These are phyloP conservation scores for Cutaneotrichosporon dermatis DNA, from an alignment of 1,284 basidiomycete genomes.

Conservation along the genomic window DNA sequence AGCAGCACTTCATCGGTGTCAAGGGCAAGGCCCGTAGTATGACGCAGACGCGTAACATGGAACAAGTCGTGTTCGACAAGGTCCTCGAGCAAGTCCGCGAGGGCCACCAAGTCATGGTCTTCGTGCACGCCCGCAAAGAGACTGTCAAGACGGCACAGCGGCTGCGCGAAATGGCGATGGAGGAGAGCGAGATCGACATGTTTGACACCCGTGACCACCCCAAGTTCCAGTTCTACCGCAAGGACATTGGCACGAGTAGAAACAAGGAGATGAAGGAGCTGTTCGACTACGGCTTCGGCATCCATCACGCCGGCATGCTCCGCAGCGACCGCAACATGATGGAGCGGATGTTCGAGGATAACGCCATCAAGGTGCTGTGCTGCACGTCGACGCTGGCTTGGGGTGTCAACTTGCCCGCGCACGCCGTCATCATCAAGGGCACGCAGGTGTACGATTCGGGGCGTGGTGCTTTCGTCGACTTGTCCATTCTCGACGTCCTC, in stretches of 20 bases:
- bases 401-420: slow-evolving; percentile 99
- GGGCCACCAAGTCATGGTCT: slow-evolving; percentile 99
- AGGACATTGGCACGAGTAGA: slow-evolving; percentile 67
- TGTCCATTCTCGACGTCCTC: slow-evolving; percentile 91
- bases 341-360: slow-evolving; percentile 89
- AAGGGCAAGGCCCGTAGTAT: slow-evolving; percentile 80
- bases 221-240: slow-evolving; percentile 68
- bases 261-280: slow-evolving; percentile 98
- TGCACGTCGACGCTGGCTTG: slow-evolving; percentile 98
- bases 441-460: slow-evolving; percentile 92
- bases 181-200: slow-evolving; percentile 68
- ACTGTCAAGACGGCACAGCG: slow-evolving; percentile 88
- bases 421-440: slow-evolving; percentile 97
- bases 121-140: slow-evolving; percentile 97
- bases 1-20: slow-evolving; percentile 96
- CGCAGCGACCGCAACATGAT: slow-evolving; percentile 90
- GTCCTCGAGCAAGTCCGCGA: slow-evolving; percentile 65
- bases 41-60: slow-evolving; percentile 78
- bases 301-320: slow-evolving; percentile 99
- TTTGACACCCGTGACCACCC: slow-evolving; percentile 78
- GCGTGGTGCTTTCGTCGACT: slow-evolving; percentile 83
- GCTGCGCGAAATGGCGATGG: slow-evolving; percentile 74
- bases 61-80: slow-evolving; percentile 86
- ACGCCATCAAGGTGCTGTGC: slow-evolving; percentile 89
- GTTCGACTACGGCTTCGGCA: slow-evolving; percentile 89